phyloP scores from a whole-genome alignment of 371 early-diverging fungal species.

The Batrachochytrium dendrobatidis region DNA sequence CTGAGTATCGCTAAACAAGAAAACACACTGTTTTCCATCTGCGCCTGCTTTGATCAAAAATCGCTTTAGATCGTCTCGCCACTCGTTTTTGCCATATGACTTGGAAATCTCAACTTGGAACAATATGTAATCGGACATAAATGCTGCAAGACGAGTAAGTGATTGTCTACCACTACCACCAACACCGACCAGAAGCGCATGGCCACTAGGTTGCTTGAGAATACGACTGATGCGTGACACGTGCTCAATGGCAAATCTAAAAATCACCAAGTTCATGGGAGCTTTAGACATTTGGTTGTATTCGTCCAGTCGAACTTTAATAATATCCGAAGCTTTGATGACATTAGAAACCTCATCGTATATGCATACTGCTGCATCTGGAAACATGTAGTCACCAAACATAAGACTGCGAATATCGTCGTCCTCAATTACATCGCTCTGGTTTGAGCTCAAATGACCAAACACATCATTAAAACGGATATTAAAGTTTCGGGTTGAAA shows the following conservation, averaged over 20 bases:
- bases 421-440: constrained; percentile 44
- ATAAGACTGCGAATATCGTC: constrained; percentile 48
- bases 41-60: constrained; percentile 46
- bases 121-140: constrained; percentile 44
- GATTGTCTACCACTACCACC: constrained; percentile 51
- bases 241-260: constrained; percentile 51
- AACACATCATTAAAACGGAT: constrained; percentile 38
- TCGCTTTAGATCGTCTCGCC: constrained; percentile 47
- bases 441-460: constrained; percentile 38
- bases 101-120: constrained; percentile 51
- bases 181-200: constrained; percentile 48
- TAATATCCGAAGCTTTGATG: constrained; percentile 35
- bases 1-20: constrained; percentile 49
- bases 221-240: constrained; percentile 45
- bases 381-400: constrained; percentile 48
- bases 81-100: constrained; percentile 43
- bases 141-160: constrained; percentile 43
- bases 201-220: constrained; percentile 46
- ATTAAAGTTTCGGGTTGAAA: constrained; percentile 34
- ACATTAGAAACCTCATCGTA: constrained; percentile 48
- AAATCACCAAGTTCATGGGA: constrained; percentile 52
- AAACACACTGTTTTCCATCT: constrained; percentile 37
- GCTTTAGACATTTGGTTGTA: constrained; percentile 49
- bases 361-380: constrained; percentile 35
- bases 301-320: constrained; percentile 43